Evolutionary conservation across 768 basidiomycete species (phyloP).

Genomic region (Russula foetens): DNA sequence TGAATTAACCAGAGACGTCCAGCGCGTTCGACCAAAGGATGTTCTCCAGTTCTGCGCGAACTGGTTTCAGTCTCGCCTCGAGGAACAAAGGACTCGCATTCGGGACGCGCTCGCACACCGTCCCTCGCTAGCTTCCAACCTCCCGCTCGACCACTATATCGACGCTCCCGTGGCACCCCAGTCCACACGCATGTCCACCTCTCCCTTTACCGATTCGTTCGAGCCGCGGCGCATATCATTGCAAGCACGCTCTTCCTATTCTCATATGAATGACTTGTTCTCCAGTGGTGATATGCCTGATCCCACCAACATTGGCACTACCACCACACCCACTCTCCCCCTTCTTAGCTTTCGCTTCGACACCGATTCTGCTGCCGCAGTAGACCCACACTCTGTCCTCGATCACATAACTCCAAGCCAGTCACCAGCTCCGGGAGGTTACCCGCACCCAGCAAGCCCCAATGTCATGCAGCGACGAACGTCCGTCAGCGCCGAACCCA

Average conservation of each 20-base stretch:
- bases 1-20: slow-evolving; percentile 80
- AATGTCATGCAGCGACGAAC: slow-evolving; percentile 85
- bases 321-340: slow-evolving; percentile 18
- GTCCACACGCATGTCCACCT: slow-evolving; percentile 36
- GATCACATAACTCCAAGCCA: slow-evolving; percentile 24
- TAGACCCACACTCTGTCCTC: slow-evolving; percentile 35
- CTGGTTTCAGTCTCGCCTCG: slow-evolving; percentile 87
- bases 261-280: slow-evolving; percentile 73
- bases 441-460: slow-evolving; percentile 62
- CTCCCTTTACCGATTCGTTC: slow-evolving; percentile 48
- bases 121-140: slow-evolving; percentile 39
- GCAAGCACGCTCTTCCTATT: slow-evolving; percentile 51
- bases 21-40: slow-evolving; percentile 83
- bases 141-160: slow-evolving; percentile 51
- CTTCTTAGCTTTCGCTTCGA: slow-evolving; percentile 55
- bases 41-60: slow-evolving; percentile 88
- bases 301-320: slow-evolving; percentile 19
- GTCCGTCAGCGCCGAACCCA: slow-evolving; percentile 94
- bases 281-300: slow-evolving; percentile 34
- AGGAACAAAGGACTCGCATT: slow-evolving; percentile 72
- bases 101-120: slow-evolving; percentile 56
- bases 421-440: slow-evolving; percentile 45
- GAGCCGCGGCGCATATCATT: slow-evolving; percentile 47
- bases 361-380: slow-evolving; percentile 43
- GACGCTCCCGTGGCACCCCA: slow-evolving; percentile 37